These are phyloP conservation scores for Hondaea fermentalgiana DNA, from an alignment of 108 stramenopile species.

Conservation along the genomic window DNA sequence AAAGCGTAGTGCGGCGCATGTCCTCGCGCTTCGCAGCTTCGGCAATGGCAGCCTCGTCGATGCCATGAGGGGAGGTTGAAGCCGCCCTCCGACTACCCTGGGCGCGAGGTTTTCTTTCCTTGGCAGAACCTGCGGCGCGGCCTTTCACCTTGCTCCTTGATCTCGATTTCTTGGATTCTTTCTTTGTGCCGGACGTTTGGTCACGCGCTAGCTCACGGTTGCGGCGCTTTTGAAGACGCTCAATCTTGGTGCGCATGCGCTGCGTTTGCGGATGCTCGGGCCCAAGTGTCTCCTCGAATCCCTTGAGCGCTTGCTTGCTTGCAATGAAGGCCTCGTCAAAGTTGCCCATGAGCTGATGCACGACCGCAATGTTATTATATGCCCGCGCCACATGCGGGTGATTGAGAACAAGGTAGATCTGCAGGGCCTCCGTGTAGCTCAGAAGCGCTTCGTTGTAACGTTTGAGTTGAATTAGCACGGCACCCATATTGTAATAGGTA, in stretches of 20 bases:
- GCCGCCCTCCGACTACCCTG: no score
- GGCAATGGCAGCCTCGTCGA: no score
- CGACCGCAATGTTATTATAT: not conserved
- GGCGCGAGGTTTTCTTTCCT: no score
- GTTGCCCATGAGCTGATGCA: not conserved
- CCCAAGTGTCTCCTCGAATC: not conserved
- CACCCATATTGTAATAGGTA: not conserved
- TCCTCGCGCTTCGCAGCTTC: no score
- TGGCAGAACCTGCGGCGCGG: no score
- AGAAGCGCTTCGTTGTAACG: not conserved
- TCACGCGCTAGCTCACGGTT: not conserved
- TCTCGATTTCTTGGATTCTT: no score
- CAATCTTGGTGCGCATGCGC: not conserved
- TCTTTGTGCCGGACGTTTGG: no score
- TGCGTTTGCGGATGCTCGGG: not conserved
- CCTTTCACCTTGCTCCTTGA: no score
- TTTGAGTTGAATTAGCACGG: not conserved
- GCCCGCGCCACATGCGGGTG: not conserved
- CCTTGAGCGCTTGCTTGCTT: not conserved
- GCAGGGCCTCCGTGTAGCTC: not conserved
- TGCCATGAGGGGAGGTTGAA: no score
- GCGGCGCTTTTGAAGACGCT: not conserved
- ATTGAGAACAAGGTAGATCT: not conserved
- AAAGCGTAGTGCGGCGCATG: no score
- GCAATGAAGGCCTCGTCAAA: not conserved